Evolutionary conservation across 2,329 filamentous ascomycete species (phyloP).

Genomic region (Pseudogymnoascus sp.): DNA sequence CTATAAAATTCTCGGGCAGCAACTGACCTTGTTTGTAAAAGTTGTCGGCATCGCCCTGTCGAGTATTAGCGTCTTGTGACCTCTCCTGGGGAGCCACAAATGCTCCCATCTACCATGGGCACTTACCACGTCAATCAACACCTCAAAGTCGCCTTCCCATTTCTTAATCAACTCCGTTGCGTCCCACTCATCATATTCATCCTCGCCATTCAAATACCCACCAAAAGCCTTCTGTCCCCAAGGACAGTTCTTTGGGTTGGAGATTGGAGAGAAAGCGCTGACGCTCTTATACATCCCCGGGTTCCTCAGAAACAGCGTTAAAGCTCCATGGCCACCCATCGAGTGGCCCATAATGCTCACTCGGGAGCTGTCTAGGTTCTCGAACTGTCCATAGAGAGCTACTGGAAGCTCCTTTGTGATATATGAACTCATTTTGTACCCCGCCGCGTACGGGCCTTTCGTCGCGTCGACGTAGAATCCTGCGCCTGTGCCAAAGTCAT

Average conservation of each 20-base stretch:
- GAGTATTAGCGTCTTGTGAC: not conserved
- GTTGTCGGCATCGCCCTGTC: conserved; percentile 80
- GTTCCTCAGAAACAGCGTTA: conserved; percentile 88
- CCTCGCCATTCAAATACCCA: conserved; percentile 72
- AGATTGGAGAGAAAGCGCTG: conserved; percentile 83
- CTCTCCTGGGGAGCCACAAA: not conserved
- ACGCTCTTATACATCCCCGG: conserved; percentile 84
- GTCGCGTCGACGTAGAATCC: conserved; percentile 93
- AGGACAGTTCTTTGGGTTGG: conserved; percentile 75
- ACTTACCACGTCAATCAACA: conserved; percentile 79
- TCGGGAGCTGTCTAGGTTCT: conserved; percentile 59
- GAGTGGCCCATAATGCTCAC: conserved; percentile 88
- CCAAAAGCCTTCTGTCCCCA: conserved; percentile 95
- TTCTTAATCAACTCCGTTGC: conserved; percentile 79
- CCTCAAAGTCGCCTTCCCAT: conserved; percentile 65
- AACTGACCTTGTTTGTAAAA: conserved; percentile 95
- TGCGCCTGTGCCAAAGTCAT: conserved; percentile 86
- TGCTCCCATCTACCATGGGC: not conserved
- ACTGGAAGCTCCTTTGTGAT: conserved; percentile 80
- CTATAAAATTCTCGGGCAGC: conserved; percentile 84
- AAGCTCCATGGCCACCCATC: conserved; percentile 94
- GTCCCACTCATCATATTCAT: conserved; percentile 82
- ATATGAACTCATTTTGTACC: conserved; percentile 95
- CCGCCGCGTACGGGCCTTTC: conserved; percentile 60
- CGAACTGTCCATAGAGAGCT: conserved; percentile 65